Evolutionary conservation across 23 red algal genomes (phyloP).

Genomic region (Pyropia yezoensis): DNA sequence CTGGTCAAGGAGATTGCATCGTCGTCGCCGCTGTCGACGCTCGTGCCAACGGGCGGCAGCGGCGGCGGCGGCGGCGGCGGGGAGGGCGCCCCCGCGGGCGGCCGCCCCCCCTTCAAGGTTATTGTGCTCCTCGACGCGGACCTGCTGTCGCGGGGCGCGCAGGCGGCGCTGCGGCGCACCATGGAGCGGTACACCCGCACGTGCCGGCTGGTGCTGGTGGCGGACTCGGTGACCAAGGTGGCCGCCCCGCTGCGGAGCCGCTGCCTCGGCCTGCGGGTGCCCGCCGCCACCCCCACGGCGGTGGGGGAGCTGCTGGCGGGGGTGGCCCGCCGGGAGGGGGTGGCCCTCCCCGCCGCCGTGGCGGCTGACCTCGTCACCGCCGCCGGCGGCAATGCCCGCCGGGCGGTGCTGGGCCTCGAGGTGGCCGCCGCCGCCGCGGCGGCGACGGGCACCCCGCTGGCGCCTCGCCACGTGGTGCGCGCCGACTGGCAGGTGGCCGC

Average conservation of each 20-base stretch:
- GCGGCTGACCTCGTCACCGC: conserved; percentile 9
- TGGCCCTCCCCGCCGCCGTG: conserved; percentile 27
- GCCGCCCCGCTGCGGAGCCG: conserved; percentile 85
- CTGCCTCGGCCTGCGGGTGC: conserved; percentile 75
- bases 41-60: neutral
- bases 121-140: conserved; percentile 94
- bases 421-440: conserved; percentile 31
- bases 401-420: conserved; percentile 77
- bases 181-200: conserved; percentile 95
- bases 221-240: conserved; percentile 69
- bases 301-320: conserved; percentile 29
- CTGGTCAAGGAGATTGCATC: conserved; percentile 98
- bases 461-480: conserved; percentile 2
- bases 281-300: conserved; percentile 35
- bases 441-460: conserved; percentile 8
- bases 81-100: neutral
- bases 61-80: neutral
- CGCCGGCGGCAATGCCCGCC: conserved; percentile 59
- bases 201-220: conserved; percentile 84
- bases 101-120: conserved; percentile 60
- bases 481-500: conserved; percentile 85
- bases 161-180: conserved; percentile 88
- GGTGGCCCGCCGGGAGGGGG: conserved; percentile 41
- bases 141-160: conserved; percentile 71
- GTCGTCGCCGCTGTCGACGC: conserved; percentile 40